phyloP scores from a whole-genome alignment of 306 rosid species.

The Casuarina equisetifolia region DNA sequence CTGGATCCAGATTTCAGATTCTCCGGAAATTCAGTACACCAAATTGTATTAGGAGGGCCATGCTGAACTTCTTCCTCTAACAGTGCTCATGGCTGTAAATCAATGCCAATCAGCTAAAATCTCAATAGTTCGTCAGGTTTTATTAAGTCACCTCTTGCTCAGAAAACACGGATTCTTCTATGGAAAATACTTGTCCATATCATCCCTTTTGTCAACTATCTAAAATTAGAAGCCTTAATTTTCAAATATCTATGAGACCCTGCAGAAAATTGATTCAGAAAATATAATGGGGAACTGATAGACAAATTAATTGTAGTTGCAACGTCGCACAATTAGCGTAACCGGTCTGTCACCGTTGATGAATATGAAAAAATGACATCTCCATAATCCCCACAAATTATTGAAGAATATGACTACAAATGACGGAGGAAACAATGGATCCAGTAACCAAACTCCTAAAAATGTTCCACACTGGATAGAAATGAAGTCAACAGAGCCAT shows the following conservation, averaged over 20 bases:
- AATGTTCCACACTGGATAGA: not conserved
- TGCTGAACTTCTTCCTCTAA: not conserved
- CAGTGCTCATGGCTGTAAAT: not conserved
- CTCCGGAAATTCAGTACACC: too few species aligned
- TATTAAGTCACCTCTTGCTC: not conserved
- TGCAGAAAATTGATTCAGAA: not conserved
- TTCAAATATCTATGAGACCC: not conserved
- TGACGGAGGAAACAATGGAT: constrained; percentile 13
- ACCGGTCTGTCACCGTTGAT: not conserved
- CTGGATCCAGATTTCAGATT: too few species aligned
- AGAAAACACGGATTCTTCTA: not conserved
- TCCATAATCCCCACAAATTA: not conserved
- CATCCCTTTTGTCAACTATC: not conserved
- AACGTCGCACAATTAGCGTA: not conserved
- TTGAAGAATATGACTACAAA: constrained; percentile 10
- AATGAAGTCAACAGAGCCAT: not conserved
- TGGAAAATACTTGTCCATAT: not conserved
- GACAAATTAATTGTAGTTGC: not conserved
- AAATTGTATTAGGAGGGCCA: too few species aligned
- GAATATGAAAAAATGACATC: not conserved
- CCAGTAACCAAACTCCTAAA: constrained; percentile 14
- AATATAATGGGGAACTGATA: not conserved
- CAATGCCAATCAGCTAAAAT: not conserved
- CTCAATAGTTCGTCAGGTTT: not conserved
- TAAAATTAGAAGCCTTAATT: not conserved